These are phyloP conservation scores for Zasmidium angulare DNA, from an alignment of 2,329 filamentous ascomycete genomes.

Conservation along the genomic window DNA sequence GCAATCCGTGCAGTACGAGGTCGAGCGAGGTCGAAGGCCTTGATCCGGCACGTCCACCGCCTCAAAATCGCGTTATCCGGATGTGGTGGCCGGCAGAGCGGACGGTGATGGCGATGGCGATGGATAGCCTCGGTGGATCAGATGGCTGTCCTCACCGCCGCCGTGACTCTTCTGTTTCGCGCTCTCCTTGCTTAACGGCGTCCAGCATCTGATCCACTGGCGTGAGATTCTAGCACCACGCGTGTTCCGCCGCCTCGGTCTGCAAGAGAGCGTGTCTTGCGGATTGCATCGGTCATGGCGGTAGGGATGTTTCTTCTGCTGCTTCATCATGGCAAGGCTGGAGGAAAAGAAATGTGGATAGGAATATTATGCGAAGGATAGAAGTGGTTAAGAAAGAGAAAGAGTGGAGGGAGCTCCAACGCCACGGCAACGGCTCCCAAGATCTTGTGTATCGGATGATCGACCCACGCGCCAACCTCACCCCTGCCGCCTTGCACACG, in stretches of 20 bases:
- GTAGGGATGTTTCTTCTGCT: not conserved
- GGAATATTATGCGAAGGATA: not conserved
- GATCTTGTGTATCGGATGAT: not conserved
- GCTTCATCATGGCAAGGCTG: not conserved
- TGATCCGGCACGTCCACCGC: too few relatives aligned
- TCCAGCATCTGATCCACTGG: not conserved
- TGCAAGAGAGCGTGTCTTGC: not conserved
- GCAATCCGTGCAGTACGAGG: not conserved
- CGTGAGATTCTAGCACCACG: not conserved
- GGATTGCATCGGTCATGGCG: not conserved
- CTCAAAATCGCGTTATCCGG: not conserved
- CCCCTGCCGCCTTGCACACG: not conserved
- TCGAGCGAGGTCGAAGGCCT: too few relatives aligned
- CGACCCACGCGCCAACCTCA: not conserved
- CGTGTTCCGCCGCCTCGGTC: not conserved
- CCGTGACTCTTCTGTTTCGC: not conserved
- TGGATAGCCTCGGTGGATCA: not conserved
- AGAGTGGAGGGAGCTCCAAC: not conserved
- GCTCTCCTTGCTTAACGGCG: slow-evolving; percentile 1
- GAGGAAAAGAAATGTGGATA: not conserved
- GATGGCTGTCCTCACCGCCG: not conserved
- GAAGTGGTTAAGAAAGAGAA: not conserved
- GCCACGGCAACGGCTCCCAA: not conserved
- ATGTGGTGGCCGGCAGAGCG: not conserved
- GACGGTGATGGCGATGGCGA: not conserved